Base-by-base conservation (phyloP, 768 basidiomycete genomes). In the Phanerodontia chrysosporium region DNA sequence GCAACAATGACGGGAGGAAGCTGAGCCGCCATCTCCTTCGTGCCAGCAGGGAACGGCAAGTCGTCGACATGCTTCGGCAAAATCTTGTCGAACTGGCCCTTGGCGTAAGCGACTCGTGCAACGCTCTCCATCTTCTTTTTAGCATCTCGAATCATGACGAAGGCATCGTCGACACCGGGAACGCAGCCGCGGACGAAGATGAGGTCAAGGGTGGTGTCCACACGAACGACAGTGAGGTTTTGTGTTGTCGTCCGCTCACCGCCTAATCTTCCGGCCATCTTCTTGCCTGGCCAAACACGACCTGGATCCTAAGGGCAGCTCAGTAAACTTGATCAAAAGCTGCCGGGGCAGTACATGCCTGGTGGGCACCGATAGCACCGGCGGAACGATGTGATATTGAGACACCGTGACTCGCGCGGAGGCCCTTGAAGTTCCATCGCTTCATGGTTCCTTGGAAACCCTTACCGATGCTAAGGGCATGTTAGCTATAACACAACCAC, bases 401-500 rank as follows among this genome's bases (percentile, higher is more conserved):
- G 49, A 92, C 91, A 87, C 97, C 97, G 70, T 99, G 97, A 74
- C 92, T 92, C 1, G 94, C 95, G 48, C 86, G 83, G 29, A 95
- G 75, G 73, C 97, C 97, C 66, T 87, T 83, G 76, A 96, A 98
- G 32, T 89, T 87, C 86, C 93, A 95, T 49, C 92, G 81, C 72
- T 98, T 99, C 97, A 99, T 99, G 28, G 82, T 86, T 67, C 97
- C 97, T 63, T 93, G 90, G 73, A 95, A 98, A 8, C 97, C 97
- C 74, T 98, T 98, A 24, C 97, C 97, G 58, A 96, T 90, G 3
- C 95, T 99, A 58, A 48, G 16, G 24, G 45, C 32, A 59, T 14
- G 1, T 44, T 39, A 14, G 55, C 22, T 27, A 49, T 24, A 35
- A 27, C 42, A 49, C 10, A 35, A 25, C 2, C 3, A 39, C 0